A percentile compares a stretch with the other conserved stretches of the same genome.
Conservation (phyloP, 106 monocot species). For the Narthecium ossifragum region DNA sequence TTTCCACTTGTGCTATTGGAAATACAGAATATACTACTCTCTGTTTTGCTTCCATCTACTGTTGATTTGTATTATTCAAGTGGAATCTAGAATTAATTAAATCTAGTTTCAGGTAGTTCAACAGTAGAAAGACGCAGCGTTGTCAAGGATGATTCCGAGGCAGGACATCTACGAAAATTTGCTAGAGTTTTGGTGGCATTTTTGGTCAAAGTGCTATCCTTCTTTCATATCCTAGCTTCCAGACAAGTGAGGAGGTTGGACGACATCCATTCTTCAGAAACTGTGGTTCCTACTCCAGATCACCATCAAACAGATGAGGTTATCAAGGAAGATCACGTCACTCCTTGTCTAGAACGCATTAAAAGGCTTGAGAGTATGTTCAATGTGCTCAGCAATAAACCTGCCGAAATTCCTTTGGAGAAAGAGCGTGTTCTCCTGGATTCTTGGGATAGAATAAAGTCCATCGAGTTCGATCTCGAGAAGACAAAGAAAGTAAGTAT, state of each 20-base stretch:
- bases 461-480: constrained; percentile 71
- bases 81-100: neutral
- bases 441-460: constrained; percentile 75
- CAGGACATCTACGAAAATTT: constrained; percentile 19
- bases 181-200: constrained; percentile 23
- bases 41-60: too few relatives aligned
- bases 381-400: constrained; percentile 53
- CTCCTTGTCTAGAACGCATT: constrained; percentile 66
- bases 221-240: constrained; percentile 15
- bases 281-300: neutral
- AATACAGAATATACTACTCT: too few relatives aligned
- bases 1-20: neutral
- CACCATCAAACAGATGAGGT: constrained; percentile 7
- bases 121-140: constrained; percentile 3
- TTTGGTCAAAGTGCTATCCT: constrained; percentile 32
- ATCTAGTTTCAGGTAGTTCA: constrained; percentile 24
- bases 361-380: constrained; percentile 54
- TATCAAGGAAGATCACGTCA: constrained; percentile 24
- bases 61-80: too few relatives aligned
- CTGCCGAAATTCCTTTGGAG: constrained; percentile 66
- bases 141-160: constrained; percentile 19
- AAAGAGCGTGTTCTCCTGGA: constrained; percentile 63
- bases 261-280: constrained; percentile 20
- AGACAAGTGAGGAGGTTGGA: constrained; percentile 22
- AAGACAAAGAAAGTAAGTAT: constrained; percentile 76